Conservation (phyloP, 192 early-diverging fungal genomes). For the Backusella australiensis region DNA sequence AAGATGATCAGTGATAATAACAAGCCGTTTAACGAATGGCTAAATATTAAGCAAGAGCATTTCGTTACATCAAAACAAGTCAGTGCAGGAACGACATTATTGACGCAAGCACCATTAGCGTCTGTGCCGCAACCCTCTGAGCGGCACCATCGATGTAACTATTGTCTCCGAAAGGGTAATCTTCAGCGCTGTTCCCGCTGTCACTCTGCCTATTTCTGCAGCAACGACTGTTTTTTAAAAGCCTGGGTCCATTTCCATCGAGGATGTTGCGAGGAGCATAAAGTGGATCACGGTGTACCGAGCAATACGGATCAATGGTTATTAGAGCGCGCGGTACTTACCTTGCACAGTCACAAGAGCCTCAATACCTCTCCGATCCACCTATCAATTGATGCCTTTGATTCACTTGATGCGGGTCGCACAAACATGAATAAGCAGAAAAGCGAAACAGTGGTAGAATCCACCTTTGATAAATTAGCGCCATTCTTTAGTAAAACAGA, state of each 20-base stretch:
- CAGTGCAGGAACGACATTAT: background rate
- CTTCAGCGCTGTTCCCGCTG: constrained; percentile 33
- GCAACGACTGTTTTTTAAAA: constrained; percentile 30
- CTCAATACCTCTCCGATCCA: constrained; percentile 2
- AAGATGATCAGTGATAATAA: background rate
- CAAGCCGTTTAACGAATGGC: background rate
- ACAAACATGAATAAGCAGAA: constrained; percentile 24
- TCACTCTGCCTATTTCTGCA: constrained; percentile 32
- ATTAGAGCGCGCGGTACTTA: constrained; percentile 13
- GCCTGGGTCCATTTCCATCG: constrained; percentile 29
- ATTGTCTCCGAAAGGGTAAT: constrained; percentile 20
- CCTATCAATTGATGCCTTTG: background rate
- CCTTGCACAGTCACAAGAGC: constrained; percentile 25
- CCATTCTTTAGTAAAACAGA: background rate
- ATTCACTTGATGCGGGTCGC: background rate
- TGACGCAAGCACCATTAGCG: constrained; percentile 10
- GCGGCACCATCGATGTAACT: constrained; percentile 26
- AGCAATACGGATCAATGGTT: constrained; percentile 13
- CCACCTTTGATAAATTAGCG: background rate
- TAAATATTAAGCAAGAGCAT: background rate
- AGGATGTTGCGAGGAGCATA: constrained; percentile 11
- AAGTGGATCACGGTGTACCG: background rate
- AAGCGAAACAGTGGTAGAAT: background rate
- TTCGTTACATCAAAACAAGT: background rate
- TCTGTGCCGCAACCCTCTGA: constrained; percentile 23